Evolutionary conservation across 129 eudicot species (phyloP), one percentile per base, ranked within the genome.

Genomic region (Tagetes patula): DNA sequence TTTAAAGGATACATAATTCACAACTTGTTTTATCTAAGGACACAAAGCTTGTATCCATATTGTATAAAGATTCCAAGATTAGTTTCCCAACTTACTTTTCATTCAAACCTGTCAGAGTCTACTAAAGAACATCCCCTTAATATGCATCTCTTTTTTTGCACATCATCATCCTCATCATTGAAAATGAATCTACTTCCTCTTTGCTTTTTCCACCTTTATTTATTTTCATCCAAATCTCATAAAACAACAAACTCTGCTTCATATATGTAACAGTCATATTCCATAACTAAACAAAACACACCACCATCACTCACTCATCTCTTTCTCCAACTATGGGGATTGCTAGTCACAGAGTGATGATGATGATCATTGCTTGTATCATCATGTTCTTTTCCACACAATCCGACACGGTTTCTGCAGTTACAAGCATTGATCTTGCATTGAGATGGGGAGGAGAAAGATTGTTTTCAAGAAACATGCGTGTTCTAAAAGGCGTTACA

Each of bases 31-130:
- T 20, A 20, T 20, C 27, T 20, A 20, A 20, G 27, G 27, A 20
- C 27, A 20, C 27, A 20, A 20, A 20, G 27, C 27, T 20, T 20
- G 80, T 84, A 82, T 73, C 85, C 77, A 67, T 60, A 79, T 72
- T 77, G 71, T 70, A 69, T 77, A 82, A 84, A 87, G 87, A 92
- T 89, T 84, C 85, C 78, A 75, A 82, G 87, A 80, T 74, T 85
- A 75, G 58, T 72, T 50, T 85, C 81, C 86, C 86, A 81, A 80
- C 70, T 70, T 67, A 68, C 88, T 89, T 92, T 92, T 83, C 80
- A 80, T 89, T 92, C 95, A 92, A 92, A 92, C 98, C 80, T 85
- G 90, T 80, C 86, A 85, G 83, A 63, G 80, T 59, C 86, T 84
- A 81, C 85, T 78, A 87, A 80, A 85, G 82, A 89, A 84, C 88